phyloP scores from a whole-genome alignment of 179 eudicot genomes.

The Monotropa hypopitys region DNA sequence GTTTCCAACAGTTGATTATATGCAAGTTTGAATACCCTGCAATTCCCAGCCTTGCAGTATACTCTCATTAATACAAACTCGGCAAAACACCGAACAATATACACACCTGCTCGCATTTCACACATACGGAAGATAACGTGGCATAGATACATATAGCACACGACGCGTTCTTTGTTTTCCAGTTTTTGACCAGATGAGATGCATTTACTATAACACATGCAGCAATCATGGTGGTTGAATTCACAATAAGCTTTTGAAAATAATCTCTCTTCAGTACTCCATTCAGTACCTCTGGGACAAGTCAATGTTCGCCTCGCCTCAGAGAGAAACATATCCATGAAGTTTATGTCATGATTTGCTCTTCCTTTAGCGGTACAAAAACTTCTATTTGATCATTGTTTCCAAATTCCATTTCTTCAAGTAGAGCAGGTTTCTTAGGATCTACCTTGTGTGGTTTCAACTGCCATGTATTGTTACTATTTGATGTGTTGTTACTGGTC shows the following conservation, averaged over 20 bases:
- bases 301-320: background rate
- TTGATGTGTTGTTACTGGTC: conserved; percentile 33
- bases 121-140: background rate
- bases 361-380: conserved; percentile 52
- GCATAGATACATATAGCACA: background rate
- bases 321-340: background rate
- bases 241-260: background rate
- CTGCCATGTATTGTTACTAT: conserved; percentile 22
- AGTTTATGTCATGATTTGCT: conserved; percentile 29
- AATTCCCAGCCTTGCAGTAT: no score
- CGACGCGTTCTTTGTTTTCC: background rate
- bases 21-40: no score
- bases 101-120: background rate
- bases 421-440: conserved; percentile 20
- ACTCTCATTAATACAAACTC: no score
- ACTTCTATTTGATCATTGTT: conserved; percentile 30
- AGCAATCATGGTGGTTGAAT: background rate
- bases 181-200: background rate
- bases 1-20: no score
- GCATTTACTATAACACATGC: background rate
- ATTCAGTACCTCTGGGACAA: background rate
- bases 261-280: conserved; percentile 12
- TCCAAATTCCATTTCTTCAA: conserved; percentile 24
- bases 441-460: conserved; percentile 29
- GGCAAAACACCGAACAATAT: background rate